These are phyloP conservation scores for Xylaria bambusicola DNA, from an alignment of 495 filamentous ascomycete species.

Conservation along the genomic window DNA sequence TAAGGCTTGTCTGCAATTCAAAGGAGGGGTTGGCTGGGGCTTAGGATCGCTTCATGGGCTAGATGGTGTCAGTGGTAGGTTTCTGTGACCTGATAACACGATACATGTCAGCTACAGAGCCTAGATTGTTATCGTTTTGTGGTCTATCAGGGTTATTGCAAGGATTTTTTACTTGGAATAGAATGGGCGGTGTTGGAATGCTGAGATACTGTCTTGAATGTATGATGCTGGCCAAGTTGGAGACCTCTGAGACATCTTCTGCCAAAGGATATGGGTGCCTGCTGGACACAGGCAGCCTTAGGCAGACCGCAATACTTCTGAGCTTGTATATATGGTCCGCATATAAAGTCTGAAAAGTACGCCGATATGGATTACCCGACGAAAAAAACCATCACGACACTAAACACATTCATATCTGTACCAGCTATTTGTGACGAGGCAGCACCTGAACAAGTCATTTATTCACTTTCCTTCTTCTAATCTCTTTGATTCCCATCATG, in stretches of 20 bases:
- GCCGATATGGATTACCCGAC: neutral
- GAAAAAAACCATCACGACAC: neutral
- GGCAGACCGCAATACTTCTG: neutral
- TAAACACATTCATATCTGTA: constrained; percentile 4
- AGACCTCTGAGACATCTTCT: neutral
- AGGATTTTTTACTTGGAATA: neutral
- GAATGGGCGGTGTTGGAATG: neutral
- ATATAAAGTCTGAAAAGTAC: neutral
- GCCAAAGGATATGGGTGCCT: neutral
- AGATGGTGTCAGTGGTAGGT: neutral
- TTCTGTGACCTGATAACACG: neutral
- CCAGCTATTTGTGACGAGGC: too few species aligned
- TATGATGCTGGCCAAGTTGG: neutral
- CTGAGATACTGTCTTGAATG: neutral
- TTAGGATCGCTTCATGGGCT: neutral
- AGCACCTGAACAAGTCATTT: too few species aligned
- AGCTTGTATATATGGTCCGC: neutral
- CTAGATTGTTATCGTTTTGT: neutral
- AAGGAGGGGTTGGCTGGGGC: neutral
- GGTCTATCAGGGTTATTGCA: neutral
- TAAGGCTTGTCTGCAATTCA: too few species aligned
- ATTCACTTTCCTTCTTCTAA: too few species aligned
- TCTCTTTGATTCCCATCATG: neutral
- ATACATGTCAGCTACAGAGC: neutral
- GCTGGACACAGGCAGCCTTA: neutral